These are phyloP conservation scores for Miscanthus lutarioriparius DNA, from an alignment of 176 grass and related monocot genomes.

Conservation along the genomic window DNA sequence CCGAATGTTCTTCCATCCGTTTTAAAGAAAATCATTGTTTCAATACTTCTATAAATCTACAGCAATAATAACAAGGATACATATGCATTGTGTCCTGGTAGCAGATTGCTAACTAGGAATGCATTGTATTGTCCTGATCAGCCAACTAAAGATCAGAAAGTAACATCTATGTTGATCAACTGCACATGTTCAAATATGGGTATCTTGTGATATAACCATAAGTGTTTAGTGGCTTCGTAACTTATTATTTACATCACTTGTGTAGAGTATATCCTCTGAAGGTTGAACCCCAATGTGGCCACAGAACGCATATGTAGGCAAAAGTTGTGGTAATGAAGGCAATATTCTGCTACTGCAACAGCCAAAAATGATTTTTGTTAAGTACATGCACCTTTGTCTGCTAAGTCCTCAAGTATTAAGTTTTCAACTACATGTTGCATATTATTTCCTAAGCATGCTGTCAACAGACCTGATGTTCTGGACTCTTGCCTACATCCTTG, in stretches of 20 bases:
- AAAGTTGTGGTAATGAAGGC: neutral
- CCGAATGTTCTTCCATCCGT: neutral
- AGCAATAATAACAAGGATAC: neutral
- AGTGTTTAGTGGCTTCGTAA: neutral
- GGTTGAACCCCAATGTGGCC: neutral
- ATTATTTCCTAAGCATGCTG: neutral
- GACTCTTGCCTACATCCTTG: neutral
- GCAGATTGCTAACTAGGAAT: neutral
- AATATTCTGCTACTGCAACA: neutral
- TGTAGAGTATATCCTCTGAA: neutral
- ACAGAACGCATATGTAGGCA: neutral
- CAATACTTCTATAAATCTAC: neutral
- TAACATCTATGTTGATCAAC: neutral
- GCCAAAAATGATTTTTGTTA: neutral
- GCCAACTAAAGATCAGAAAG: neutral
- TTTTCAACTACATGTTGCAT: neutral
- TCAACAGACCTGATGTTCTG: neutral
- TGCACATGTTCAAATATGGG: neutral
- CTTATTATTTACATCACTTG: neutral
- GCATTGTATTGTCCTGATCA: neutral
- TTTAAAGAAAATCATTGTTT: neutral
- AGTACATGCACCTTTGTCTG: neutral
- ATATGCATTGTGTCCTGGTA: neutral
- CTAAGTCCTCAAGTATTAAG: neutral
- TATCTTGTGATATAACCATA: neutral